Evolutionary conservation across 2,329 filamentous ascomycete genomes (phyloP), one percentile per base, ranked within the genome.

Genomic region (Nigrospora sphaerica): DNA sequence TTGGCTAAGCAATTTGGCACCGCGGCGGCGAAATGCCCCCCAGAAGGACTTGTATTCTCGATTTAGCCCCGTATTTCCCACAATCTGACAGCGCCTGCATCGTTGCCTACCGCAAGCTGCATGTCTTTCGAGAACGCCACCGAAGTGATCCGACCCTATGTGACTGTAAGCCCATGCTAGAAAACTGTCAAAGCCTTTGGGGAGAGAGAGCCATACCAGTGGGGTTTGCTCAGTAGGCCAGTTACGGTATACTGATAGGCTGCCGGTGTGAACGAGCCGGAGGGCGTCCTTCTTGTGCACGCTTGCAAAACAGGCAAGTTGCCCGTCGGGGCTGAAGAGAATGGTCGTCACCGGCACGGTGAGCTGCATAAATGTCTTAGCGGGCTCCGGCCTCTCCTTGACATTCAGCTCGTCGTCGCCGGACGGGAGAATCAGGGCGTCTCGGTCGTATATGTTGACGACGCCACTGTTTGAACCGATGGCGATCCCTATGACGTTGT

Each of bases 211-310:
- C 23, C 23, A 28, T 28, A 28, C 23, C 50, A 98, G 68, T 1
- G 91, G 90, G 47, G 93, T 98, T 63, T 86, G 84, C 52, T 83
- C 80, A 45, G 92, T 98, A 19, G 93, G 93, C 93, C 93, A 98
- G 67, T 98, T 98, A 59, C 85, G 83, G 74, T 93, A 98, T 17
- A 97, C 88, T 2, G 90, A 95, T 65, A 90, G 95, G 55, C 81
- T 91, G 0, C 92, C 91, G 55, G 98, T 70, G 66, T 98, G 93
- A 32, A 92, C 89, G 54, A 98, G 70, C 59, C 86, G 78, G 63
- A 98, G 69, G 0, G 91, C 88, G 67, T 96, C 90, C 62, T 85
- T 85, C 75, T 95, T 95, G 77, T 86, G 86, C 51, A 80, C 80
- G 66, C 88, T 95, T 36, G 83, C 87, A 72, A 97, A 90, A 0